phyloP scores from a whole-genome alignment of 208 protist species.

The Leishmania braziliensis region DNA sequence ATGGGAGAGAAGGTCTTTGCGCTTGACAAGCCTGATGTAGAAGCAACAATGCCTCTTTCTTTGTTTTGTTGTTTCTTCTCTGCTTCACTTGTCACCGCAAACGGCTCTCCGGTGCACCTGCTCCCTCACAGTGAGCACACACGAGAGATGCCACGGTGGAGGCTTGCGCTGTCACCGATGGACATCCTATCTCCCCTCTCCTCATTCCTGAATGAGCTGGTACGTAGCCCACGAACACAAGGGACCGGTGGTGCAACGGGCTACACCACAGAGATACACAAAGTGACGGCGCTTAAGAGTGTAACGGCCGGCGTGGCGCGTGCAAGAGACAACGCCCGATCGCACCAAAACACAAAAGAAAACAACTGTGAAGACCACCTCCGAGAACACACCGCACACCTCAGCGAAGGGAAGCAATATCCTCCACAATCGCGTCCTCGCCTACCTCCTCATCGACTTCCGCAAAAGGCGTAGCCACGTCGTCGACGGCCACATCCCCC shows the following conservation, averaged over 20 bases:
- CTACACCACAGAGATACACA: background rate
- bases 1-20: background rate
- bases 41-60: background rate
- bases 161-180: background rate
- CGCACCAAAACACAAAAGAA: background rate
- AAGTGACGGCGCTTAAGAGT: background rate
- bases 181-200: background rate
- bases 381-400: background rate
- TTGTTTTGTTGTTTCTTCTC: background rate
- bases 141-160: background rate
- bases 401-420: conserved; percentile 39
- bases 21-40: background rate
- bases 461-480: background rate
- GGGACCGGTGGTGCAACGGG: background rate
- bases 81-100: background rate
- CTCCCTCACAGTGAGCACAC: background rate
- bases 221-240: background rate
- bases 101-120: background rate
- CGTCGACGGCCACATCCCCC: background rate
- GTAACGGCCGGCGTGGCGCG: background rate
- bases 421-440: conserved; percentile 49
- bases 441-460: conserved; percentile 13
- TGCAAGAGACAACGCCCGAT: background rate
- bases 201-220: background rate
- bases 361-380: background rate